phyloP scores from a whole-genome alignment of 352 stramenopile genomes.

The Globisporangium heterothallicum region DNA sequence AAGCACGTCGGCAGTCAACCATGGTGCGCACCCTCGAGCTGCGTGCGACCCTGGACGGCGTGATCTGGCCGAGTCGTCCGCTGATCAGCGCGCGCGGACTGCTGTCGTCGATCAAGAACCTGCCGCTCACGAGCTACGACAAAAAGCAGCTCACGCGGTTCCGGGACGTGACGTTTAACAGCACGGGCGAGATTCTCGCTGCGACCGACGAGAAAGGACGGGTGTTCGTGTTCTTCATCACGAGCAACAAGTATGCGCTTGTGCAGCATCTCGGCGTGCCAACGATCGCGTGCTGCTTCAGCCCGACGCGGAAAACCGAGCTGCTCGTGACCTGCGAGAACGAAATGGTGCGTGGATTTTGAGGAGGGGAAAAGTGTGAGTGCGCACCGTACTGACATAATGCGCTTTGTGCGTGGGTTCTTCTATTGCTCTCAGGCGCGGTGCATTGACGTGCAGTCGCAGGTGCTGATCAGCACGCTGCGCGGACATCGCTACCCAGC shows the following conservation, averaged over 20 bases:
- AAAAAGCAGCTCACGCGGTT: constrained; percentile 36
- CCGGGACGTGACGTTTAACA: constrained; percentile 64
- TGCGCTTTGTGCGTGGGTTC: no score
- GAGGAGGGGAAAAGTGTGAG: no score
- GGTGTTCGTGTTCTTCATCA: constrained; percentile 79
- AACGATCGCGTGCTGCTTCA: constrained; percentile 66
- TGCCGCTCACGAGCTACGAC: constrained; percentile 59
- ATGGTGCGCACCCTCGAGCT: constrained; percentile 74
- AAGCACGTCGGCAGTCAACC: no score
- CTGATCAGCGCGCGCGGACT: constrained; percentile 65
- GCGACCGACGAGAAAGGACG: constrained; percentile 72
- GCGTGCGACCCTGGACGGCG: constrained; percentile 54
- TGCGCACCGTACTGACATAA: no score
- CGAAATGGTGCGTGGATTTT: constrained; percentile 39
- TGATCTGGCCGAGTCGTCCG: constrained; percentile 69
- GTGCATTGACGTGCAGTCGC: constrained; percentile 74
- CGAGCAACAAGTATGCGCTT: constrained; percentile 65
- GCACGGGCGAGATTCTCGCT: constrained; percentile 53
- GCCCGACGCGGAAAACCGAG: constrained; percentile 55
- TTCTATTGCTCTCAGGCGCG: constrained; percentile 23
- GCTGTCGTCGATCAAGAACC: constrained; percentile 62
- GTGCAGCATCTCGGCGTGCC: constrained; percentile 62
- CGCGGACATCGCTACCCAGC: constrained; percentile 55
- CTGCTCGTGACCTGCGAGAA: constrained; percentile 82
- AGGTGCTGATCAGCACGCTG: constrained; percentile 74